Base-by-base conservation (phyloP, 805 yeast genomes). In the Starmerella geochares region DNA sequence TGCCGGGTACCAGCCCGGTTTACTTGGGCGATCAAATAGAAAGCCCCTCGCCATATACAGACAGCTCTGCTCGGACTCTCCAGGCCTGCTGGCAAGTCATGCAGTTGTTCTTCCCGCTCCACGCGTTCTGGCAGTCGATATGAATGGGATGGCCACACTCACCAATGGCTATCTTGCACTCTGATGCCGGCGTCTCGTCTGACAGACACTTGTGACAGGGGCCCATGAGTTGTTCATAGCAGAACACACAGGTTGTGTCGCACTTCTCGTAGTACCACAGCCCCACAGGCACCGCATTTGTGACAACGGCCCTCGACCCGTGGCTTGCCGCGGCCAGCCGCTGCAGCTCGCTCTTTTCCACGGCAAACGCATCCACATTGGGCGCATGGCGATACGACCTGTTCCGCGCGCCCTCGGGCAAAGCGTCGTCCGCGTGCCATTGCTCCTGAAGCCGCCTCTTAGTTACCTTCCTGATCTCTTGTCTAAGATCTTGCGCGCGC, bases 111-210 rank as follows among this genome's bases (percentile, higher is more conserved):
- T 21, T 17, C 10, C 28, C 21, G 6, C 4, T 13, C 36, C 32
- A 53, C 4, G 20, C 7, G 28, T 23, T n/a, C 32, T 37, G 35
- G 32, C 56, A 53, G 39, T 53, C 51, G 21, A n/a, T 5, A 39
- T 53, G 56, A 14, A 53, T 19, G 10, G 36, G 28, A 19, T 53
- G 56, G 32, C 46, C 28, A 35, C 56, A 53, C n/a, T 13, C 20
- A 19, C 53, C 56, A 3, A 39, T 23, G 5, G 16, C 16, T 4
- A 50, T 25, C 5, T 31, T 8, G 42, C 56, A 53, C 36, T 20
- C 21, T 6, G 14, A 14, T 2, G 39, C 14, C n/a, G 16, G 33
- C n/a, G n/a, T 16, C 7, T 49, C 33, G 24, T 36, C 31, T 11
- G 29, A 6, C 27, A 48, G 48, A 38, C 55, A 52, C 9, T 29